Conservation (phyloP, 306 rosid species). For the Citrullus amarus region DNA sequence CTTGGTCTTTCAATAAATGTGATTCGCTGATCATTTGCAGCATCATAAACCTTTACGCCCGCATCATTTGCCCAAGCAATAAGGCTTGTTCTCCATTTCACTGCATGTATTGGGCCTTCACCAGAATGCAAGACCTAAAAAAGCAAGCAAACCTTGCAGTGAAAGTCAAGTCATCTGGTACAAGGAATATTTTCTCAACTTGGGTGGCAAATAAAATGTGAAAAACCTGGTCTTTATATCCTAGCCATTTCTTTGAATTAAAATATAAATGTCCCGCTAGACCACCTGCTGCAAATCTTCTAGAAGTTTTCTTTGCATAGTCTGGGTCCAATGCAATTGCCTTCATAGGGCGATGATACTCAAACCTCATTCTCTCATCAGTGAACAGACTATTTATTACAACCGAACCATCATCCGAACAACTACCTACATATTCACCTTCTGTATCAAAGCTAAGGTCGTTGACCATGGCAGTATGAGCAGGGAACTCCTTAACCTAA, state of each 20-base stretch:
- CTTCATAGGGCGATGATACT: conserved; percentile 93
- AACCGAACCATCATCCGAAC: conserved; percentile 87
- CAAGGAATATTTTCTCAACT: not conserved
- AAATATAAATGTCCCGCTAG: conserved; percentile 85
- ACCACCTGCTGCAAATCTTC: conserved; percentile 94
- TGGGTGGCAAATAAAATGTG: not conserved
- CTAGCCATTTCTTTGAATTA: conserved; percentile 86
- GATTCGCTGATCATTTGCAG: conserved; percentile 78
- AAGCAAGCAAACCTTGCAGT: conserved; percentile 3
- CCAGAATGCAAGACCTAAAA: conserved; percentile 92
- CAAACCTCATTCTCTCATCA: conserved; percentile 77
- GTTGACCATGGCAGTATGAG: conserved; percentile 80
- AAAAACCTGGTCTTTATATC: conserved; percentile 85
- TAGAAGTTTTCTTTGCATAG: conserved; percentile 58
- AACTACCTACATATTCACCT: conserved; percentile 91
- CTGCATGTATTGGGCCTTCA: conserved; percentile 95
- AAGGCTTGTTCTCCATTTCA: conserved; percentile 90
- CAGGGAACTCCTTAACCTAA: conserved; percentile 78
- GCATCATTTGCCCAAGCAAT: conserved; percentile 99
- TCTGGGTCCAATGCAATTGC: conserved; percentile 86
- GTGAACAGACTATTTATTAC: conserved; percentile 76
- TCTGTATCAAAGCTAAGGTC: conserved; percentile 82
- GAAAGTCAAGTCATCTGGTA: not conserved
- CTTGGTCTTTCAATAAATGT: conserved; percentile 93
- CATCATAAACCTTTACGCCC: conserved; percentile 91